These are phyloP conservation scores for Ophiostoma populinum DNA, from an alignment of 2,329 filamentous ascomycete species.

Conservation along the genomic window DNA sequence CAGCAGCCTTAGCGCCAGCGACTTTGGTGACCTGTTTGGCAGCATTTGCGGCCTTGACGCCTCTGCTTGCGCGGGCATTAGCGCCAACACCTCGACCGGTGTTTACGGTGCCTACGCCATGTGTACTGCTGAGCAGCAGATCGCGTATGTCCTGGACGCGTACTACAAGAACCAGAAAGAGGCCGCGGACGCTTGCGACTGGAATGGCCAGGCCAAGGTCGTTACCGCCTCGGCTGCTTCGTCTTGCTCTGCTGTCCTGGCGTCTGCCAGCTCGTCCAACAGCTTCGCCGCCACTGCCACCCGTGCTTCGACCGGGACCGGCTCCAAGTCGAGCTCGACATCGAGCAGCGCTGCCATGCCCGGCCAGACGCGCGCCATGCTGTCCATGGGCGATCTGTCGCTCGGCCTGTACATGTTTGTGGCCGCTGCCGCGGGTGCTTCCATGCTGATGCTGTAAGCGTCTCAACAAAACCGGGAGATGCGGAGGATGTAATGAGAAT, in stretches of 20 bases:
- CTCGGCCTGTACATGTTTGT: slow-evolving; percentile 33
- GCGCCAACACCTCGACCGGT: slow-evolving; percentile 46
- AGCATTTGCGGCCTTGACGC: slow-evolving; percentile 47
- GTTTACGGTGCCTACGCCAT: slow-evolving; percentile 63
- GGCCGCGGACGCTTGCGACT: slow-evolving; percentile 46
- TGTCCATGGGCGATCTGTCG: slow-evolving; percentile 29
- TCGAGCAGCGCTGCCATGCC: slow-evolving; percentile 21
- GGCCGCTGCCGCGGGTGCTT: slow-evolving; percentile 33
- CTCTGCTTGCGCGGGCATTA: slow-evolving; percentile 49
- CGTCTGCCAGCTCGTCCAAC: slow-evolving; percentile 43
- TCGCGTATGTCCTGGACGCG: slow-evolving; percentile 55
- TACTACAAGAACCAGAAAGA: slow-evolving; percentile 48
- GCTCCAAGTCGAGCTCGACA: slow-evolving; percentile 13
- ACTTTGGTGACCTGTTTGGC: slow-evolving; percentile 53
- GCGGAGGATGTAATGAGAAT: background rate
- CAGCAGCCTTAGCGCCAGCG: slow-evolving; percentile 34
- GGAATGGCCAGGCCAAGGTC: slow-evolving; percentile 46
- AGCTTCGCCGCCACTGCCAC: slow-evolving; percentile 29
- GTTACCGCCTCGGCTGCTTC: slow-evolving; percentile 29
- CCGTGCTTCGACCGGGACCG: slow-evolving; percentile 21
- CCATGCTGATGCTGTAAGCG: slow-evolving; percentile 37
- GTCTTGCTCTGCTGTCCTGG: slow-evolving; percentile 40
- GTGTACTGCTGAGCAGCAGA: slow-evolving; percentile 53
- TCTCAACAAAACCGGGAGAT: background rate
- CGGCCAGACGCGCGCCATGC: slow-evolving; percentile 20